Percentiles rank a stretch among this genome's conserved stretches.
These are phyloP conservation scores for Anisodus tanguticus DNA, from an alignment of 257 asterid genomes.

Conservation along the genomic window DNA sequence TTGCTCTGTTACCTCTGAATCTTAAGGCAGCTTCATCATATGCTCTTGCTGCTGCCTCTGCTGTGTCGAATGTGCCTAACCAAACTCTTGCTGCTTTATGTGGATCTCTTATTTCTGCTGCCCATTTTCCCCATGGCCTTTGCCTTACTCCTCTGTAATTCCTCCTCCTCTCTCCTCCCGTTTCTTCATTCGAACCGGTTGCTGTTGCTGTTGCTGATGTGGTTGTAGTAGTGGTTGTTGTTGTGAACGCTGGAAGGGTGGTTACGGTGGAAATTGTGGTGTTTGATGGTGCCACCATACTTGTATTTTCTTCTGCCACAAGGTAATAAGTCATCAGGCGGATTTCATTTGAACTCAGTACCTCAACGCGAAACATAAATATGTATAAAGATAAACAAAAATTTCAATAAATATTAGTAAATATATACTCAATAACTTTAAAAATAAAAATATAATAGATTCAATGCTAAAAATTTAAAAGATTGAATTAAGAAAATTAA, in stretches of 20 bases:
- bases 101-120: slow-evolving; percentile 53
- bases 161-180: slow-evolving; percentile 52
- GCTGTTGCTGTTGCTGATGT: slow-evolving; percentile 34
- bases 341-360: too few species aligned
- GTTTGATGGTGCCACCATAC: slow-evolving; percentile 35
- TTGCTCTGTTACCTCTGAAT: slow-evolving; percentile 46
- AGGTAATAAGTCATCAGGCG: neutral
- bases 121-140: slow-evolving; percentile 56
- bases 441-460: too few species aligned
- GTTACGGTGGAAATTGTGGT: slow-evolving; percentile 35
- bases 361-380: too few species aligned
- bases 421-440: too few species aligned
- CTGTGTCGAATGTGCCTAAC: slow-evolving; percentile 52
- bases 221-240: neutral
- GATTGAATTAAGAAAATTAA: too few species aligned
- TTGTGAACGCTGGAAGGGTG: too few species aligned
- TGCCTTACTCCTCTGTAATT: slow-evolving; percentile 51
- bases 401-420: too few species aligned
- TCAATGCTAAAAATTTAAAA: too few species aligned
- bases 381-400: too few species aligned
- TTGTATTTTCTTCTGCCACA: slow-evolving; percentile 26
- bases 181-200: slow-evolving; percentile 35
- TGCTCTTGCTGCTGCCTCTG: slow-evolving; percentile 49
- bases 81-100: slow-evolving; percentile 44
- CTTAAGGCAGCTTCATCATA: slow-evolving; percentile 50